Conservation (phyloP, 768 basidiomycete genomes). For the Lactarius evosmus region DNA sequence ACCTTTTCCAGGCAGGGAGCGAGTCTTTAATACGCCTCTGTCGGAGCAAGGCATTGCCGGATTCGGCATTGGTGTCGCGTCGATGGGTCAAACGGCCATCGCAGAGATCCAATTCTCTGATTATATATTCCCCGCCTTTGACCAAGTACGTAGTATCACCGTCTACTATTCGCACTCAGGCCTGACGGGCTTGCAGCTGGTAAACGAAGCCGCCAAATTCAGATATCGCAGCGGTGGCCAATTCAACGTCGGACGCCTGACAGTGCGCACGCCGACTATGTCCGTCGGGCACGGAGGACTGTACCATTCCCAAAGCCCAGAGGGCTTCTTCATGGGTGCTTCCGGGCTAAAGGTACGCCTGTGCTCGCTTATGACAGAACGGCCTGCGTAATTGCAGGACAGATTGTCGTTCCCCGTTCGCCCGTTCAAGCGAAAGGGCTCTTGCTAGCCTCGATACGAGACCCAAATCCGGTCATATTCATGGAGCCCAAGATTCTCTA, state of each 20-base stretch:
- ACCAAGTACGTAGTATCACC: conserved; percentile 57
- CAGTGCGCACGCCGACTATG: conserved; percentile 84
- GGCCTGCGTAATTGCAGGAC: not conserved
- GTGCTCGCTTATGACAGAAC: not conserved
- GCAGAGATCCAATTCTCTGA: conserved; percentile 92
- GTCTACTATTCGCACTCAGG: not conserved
- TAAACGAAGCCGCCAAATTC: conserved; percentile 94
- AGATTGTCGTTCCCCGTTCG: conserved; percentile 88
- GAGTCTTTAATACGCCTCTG: conserved; percentile 93
- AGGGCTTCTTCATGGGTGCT: conserved; percentile 91
- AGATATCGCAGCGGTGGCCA: conserved; percentile 85
- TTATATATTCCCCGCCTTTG: conserved; percentile 93
- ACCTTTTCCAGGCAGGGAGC: conserved; percentile 62
- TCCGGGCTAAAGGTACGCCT: conserved; percentile 73
- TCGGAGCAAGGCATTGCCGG: conserved; percentile 94
- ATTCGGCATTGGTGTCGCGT: conserved; percentile 87
- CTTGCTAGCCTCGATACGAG: conserved; percentile 79
- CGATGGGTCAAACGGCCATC: conserved; percentile 93
- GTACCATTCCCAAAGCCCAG: conserved; percentile 94
- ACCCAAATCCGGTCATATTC: conserved; percentile 91
- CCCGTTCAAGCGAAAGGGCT: conserved; percentile 96
- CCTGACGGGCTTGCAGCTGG: conserved; percentile 49
- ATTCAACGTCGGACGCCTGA: conserved; percentile 79
- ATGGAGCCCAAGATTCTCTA: conserved; percentile 96
- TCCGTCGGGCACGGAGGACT: conserved; percentile 88